A percentile compares a stretch with the other conserved stretches of the same genome.
Evolutionary conservation across 768 basidiomycete species (phyloP).

Genomic region (Rhodotorula diobovata): DNA sequence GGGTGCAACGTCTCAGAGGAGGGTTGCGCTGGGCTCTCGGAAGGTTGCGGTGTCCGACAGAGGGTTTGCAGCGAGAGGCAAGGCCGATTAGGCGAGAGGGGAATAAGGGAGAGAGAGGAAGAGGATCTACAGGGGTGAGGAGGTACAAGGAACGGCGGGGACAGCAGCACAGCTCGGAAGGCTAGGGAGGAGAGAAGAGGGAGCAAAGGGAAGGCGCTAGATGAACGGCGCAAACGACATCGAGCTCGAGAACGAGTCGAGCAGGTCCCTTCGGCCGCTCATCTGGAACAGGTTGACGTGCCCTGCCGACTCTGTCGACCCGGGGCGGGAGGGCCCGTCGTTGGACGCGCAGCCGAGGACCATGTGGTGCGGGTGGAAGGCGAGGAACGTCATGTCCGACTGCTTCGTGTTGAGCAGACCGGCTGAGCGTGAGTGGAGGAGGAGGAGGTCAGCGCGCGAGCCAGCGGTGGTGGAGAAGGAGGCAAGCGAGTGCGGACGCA

Average conservation of each 20-base stretch:
- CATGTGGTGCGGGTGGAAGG: constrained; percentile 85
- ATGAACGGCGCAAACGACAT: neutral
- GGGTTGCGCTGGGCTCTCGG: neutral
- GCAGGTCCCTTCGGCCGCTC: constrained; percentile 9
- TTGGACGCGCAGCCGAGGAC: constrained; percentile 47
- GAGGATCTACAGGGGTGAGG: neutral
- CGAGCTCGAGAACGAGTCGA: constrained; percentile 12
- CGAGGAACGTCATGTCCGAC: constrained; percentile 55
- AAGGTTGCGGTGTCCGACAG: no score
- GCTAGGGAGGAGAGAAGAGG: no score
- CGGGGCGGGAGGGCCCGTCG: constrained; percentile 12
- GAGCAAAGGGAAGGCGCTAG: neutral
- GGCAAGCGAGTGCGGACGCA: constrained; percentile 48
- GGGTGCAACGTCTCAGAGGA: neutral
- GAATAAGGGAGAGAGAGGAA: neutral
- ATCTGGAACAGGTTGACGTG: constrained; percentile 39
- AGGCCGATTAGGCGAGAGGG: neutral
- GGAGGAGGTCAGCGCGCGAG: constrained; percentile 54
- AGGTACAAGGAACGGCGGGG: neutral
- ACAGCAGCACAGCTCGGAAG: neutral
- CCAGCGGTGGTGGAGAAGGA: constrained; percentile 53
- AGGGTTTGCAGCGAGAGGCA: neutral
- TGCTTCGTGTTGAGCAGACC: constrained; percentile 45
- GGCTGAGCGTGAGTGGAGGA: neutral
- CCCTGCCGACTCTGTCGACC: constrained; percentile 4